These are phyloP conservation scores for Afroboletus lepidellus DNA, from an alignment of 1,284 basidiomycete genomes.

Conservation along the genomic window DNA sequence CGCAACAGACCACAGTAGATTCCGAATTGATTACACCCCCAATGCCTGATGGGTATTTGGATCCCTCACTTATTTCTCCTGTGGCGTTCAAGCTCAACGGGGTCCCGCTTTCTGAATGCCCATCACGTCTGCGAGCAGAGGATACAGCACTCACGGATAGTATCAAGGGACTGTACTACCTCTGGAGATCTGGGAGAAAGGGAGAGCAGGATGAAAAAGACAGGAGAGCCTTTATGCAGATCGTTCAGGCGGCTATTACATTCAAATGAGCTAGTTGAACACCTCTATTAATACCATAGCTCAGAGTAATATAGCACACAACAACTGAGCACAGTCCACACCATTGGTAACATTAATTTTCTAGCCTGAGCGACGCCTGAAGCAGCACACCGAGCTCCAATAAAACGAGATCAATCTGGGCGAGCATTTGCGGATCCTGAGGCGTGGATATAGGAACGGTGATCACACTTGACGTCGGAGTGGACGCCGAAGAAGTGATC, in stretches of 20 bases:
- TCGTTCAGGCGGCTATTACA: slow-evolving; percentile 29
- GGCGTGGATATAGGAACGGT: slow-evolving; percentile 16
- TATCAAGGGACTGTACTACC: slow-evolving; percentile 35
- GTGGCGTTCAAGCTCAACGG: slow-evolving; percentile 16
- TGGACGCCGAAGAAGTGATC: slow-evolving; percentile 8
- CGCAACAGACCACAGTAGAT: slow-evolving; percentile 20
- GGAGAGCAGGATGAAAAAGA: slow-evolving; percentile 16
- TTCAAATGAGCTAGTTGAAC: slow-evolving; percentile 15
- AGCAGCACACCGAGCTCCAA: slow-evolving; percentile 26
- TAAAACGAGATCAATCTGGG: slow-evolving; percentile 26
- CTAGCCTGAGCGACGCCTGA: slow-evolving; percentile 11
- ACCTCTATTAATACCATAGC: neutral
- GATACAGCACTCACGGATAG: slow-evolving; percentile 28
- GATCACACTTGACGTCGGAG: slow-evolving; percentile 5
- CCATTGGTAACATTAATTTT: neutral
- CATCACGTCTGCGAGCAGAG: slow-evolving; percentile 3
- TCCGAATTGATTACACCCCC: slow-evolving; percentile 30
- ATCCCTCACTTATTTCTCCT: slow-evolving; percentile 17
- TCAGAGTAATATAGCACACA: neutral
- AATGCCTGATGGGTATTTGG: slow-evolving; percentile 8
- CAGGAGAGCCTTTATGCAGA: slow-evolving; percentile 21
- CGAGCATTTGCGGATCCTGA: slow-evolving; percentile 21
- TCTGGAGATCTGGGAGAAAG: slow-evolving; percentile 28
- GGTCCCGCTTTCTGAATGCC: slow-evolving; percentile 5
- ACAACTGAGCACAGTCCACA: neutral